Base-by-base conservation (phyloP, 2,329 filamentous ascomycete species). In the Pyricularia sp. region DNA sequence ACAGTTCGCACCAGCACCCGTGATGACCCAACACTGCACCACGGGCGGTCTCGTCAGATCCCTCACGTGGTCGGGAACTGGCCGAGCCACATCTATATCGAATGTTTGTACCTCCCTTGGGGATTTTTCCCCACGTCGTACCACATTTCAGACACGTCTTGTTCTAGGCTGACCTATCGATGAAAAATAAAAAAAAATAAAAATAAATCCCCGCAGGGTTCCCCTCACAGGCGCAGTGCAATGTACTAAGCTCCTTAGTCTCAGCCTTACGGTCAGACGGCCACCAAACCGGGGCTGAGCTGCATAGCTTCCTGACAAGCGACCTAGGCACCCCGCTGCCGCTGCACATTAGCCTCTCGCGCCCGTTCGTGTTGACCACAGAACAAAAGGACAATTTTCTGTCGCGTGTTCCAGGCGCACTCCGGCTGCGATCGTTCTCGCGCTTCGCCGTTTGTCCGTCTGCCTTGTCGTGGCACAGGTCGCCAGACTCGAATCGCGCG, bases 21-120 rank as follows among this genome's bases (percentile, higher is more conserved):
- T 70, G 94, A 97, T 76, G 89, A 96, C 72, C 92, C 93, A 0
- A 81, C 82, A 66, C 80, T 97, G 66, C 94, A 99, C 74, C 89
- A 88, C 35, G 94, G 94, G 64, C 87, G 93, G 60, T 91, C 88
- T 72, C 85, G 94, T 57, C 84, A 88, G 65, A 89, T 86, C 62
- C 93, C 93, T 28, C 94, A 99, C 75, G 80, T 93, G 30, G 84
- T 87, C 66, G 94, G 94, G 66, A 91, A 92, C 74, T 99, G 94
- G 94, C 91, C 93, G 1, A 91, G 88, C 40, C 93, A 97, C 76
- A 74, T 97, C 60, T 97, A 96, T 74, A 80, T 96, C 65, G 93
- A 97, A 78, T 99, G 94, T 64, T 28, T 35, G 62, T 96, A 81
- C 77, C 86, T 81, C 77, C 86, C 79, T 26, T 22, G 24, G 3